Conservation (phyloP, 2,329 filamentous ascomycete genomes). For the Colletotrichum orbiculare region DNA sequence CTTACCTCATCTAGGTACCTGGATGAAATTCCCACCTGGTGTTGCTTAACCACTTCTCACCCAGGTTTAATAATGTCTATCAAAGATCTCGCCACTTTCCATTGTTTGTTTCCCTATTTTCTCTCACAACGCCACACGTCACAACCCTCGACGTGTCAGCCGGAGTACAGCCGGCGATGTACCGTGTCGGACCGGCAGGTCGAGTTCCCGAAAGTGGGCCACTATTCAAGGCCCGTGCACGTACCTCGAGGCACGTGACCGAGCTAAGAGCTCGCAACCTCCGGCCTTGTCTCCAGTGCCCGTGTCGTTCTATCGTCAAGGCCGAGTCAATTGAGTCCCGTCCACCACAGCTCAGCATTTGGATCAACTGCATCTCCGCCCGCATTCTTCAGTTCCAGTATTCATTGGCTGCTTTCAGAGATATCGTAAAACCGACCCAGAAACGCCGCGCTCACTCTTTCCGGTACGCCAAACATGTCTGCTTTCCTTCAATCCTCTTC, state of each 20-base stretch:
- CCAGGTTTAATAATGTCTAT: no score
- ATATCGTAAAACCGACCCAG: conserved; percentile 41
- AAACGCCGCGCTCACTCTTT: conserved; percentile 47
- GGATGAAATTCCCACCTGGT: no score
- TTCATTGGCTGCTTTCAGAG: conserved; percentile 50
- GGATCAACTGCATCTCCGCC: conserved; percentile 46
- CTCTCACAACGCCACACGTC: not conserved
- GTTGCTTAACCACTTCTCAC: no score
- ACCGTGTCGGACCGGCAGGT: not conserved
- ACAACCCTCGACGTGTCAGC: not conserved
- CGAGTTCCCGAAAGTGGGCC: not conserved
- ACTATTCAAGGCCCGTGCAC: conserved; percentile 18
- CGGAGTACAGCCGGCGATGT: not conserved
- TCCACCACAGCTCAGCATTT: conserved; percentile 36
- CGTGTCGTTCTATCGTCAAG: conserved; percentile 32
- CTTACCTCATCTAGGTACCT: no score
- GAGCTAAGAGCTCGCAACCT: conserved; percentile 37
- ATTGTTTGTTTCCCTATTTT: no score
- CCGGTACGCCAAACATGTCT: conserved; percentile 43
- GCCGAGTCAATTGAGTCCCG: conserved; percentile 32
- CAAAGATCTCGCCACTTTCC: no score
- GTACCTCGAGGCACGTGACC: conserved; percentile 31
- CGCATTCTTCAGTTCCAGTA: conserved; percentile 53
- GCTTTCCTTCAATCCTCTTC: conserved; percentile 35
- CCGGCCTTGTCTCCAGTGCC: conserved; percentile 34